Evolutionary conservation across 1,139 yeast species (phyloP).

Genomic region (Hansenula sp.): DNA sequence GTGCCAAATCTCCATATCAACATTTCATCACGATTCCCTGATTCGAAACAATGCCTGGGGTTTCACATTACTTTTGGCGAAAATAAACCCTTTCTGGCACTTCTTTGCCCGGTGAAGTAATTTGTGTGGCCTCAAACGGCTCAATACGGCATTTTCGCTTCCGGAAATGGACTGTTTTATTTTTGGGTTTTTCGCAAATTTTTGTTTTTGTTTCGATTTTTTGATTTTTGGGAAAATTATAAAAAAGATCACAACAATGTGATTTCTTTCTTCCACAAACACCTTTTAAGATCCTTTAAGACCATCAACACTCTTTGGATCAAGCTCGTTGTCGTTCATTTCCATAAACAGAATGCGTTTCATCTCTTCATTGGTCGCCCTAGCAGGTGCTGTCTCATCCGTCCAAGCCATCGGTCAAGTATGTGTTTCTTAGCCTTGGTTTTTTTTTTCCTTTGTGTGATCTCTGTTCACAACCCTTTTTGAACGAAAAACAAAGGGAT

Average conservation of each 20-base stretch:
- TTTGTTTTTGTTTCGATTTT: background rate
- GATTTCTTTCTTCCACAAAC: background rate
- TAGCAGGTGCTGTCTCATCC: slow-evolving; percentile 19
- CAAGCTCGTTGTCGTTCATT: slow-evolving; percentile 12
- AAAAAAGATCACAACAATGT: background rate
- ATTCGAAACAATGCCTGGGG: background rate
- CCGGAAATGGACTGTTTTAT: background rate
- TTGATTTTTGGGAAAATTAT: background rate
- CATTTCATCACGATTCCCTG: background rate
- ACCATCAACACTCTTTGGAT: background rate
- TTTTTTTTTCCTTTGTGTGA: background rate
- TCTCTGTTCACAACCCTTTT: no score
- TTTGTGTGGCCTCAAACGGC: no score
- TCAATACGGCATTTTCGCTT: background rate
- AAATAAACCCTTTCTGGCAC: no score
- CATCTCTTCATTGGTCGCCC: slow-evolving; percentile 12
- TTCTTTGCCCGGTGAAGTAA: no score
- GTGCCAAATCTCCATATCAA: background rate
- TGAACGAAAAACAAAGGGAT: background rate
- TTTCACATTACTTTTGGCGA: background rate
- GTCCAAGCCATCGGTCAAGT: slow-evolving; percentile 21
- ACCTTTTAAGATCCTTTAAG: background rate
- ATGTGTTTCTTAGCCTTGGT: background rate
- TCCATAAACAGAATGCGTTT: slow-evolving; percentile 21
- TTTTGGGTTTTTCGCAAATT: background rate